Base-by-base conservation (phyloP, 2,329 filamentous ascomycete genomes). In the Elsinoe ampelina region DNA sequence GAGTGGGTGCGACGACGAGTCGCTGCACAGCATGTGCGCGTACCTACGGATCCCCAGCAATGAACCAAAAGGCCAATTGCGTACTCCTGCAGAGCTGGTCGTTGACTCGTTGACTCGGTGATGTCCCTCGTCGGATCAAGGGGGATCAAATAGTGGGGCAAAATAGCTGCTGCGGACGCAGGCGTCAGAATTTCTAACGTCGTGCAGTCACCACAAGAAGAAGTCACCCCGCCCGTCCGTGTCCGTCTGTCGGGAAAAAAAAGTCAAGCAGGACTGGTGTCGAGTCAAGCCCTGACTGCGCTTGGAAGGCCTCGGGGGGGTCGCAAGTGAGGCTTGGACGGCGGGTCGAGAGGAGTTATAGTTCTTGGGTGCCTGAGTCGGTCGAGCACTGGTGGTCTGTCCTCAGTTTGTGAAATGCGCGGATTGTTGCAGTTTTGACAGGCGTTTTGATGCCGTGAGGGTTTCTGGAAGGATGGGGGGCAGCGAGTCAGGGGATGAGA, bases 231-330 rank as follows among this genome's bases (percentile, higher is more conserved):
- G n/a, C 6, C 22, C 6, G 3, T 26, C 22, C 22, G 26, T 8
- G 26, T 30, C 26, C 26, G 4, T 30, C 26, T 22, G 22, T 22
- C 22, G 22, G 22, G 5, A 22, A 22, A 8, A 30, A 30, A 30
- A 30, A 30, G 26, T 30, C 26, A 30, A 30, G 26, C 26, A 42
- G 13, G 7, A 19, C 15, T 42, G 8, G 39, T 17, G 39, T 17
- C 39, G 39, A 42, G 39, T 42, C 39, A 42, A 42, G 39, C 39
- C 39, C 13, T 42, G 39, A 15, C 39, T 10, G 47, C n/a, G 47
- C 47, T 51, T 35, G 47, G 43, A 22, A 32, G 43, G 47, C 30
- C 47, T 51, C 35, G 47, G 47, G 47, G 47, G 47, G 47, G 47
- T 51, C 30, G 30, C 32, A 51, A 2, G 7, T 13, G 20, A n/a